Evolutionary conservation across 495 filamentous ascomycete genomes (phyloP).

Genomic region (Penicillium fimorum): DNA sequence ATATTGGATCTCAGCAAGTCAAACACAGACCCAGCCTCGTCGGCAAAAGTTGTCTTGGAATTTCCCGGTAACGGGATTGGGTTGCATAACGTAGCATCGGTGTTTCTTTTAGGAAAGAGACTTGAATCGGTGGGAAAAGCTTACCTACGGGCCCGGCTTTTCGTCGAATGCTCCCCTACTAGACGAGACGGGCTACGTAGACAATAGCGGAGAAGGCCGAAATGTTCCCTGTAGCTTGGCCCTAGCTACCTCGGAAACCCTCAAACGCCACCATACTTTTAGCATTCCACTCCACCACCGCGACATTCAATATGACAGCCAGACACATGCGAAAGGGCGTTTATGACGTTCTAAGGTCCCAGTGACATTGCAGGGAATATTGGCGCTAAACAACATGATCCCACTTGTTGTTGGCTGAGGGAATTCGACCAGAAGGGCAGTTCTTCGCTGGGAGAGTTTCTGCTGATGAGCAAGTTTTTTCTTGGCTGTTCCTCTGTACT

Average conservation of each 20-base stretch:
- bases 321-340: slow-evolving; percentile 27
- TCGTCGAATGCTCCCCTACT: slow-evolving; percentile 3
- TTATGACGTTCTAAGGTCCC: slow-evolving; percentile 18
- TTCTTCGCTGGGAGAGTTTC: slow-evolving; percentile 14
- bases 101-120: slow-evolving; percentile 26
- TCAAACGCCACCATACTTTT: slow-evolving; percentile 19
- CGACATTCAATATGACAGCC: slow-evolving; percentile 22
- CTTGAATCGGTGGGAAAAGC: slow-evolving; percentile 20
- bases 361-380: slow-evolving; percentile 19
- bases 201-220: slow-evolving; percentile 1
- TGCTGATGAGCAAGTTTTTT: slow-evolving; percentile 21
- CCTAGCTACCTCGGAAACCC: not conserved
- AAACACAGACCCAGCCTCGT: slow-evolving; percentile 9
- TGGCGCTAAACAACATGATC: not conserved
- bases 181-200: not conserved
- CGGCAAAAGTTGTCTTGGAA: slow-evolving; percentile 13
- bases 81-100: slow-evolving; percentile 33
- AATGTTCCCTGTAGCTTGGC: not conserved
- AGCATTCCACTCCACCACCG: slow-evolving; percentile 7
- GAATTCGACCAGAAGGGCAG: slow-evolving; percentile 26
- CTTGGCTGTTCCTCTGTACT: slow-evolving; percentile 17
- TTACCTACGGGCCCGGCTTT: slow-evolving; percentile 12
- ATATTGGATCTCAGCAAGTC: slow-evolving; percentile 2
- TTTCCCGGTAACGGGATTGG: slow-evolving; percentile 27
- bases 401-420: slow-evolving; percentile 2